A percentile compares a stretch with the other conserved stretches of the same genome.
Evolutionary conservation across 2,329 filamentous ascomycete species (phyloP).

Genomic region (Venturia asperata): DNA sequence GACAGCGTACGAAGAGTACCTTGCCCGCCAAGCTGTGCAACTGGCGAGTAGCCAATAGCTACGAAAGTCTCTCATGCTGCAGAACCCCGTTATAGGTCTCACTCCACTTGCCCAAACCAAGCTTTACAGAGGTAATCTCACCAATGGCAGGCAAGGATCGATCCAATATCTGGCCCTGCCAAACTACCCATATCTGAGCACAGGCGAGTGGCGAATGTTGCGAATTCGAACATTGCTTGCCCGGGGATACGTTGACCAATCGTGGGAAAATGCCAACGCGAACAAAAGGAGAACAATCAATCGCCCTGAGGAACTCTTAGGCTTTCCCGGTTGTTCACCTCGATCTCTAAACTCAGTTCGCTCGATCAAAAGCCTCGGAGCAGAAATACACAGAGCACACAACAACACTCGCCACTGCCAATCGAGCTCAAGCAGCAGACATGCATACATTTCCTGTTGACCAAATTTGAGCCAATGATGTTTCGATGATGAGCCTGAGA

Average conservation of each 20-base stretch:
- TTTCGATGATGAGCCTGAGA: not conserved
- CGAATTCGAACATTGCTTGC: no score
- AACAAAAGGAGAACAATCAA: not conserved
- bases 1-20: slow-evolving; percentile 3
- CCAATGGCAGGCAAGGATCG: no score
- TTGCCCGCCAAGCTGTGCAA: not conserved
- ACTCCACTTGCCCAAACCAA: no score
- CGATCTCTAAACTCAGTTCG: not conserved
- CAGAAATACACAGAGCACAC: not conserved
- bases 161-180: no score
- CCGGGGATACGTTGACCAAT: no score
- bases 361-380: not conserved
- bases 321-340: not conserved
- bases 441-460: not conserved
- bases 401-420: not conserved
- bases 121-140: no score
- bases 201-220: no score
- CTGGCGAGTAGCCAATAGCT: not conserved
- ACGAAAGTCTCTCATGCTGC: no score
- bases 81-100: no score
- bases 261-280: not conserved
- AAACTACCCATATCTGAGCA: no score
- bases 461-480: not conserved
- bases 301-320: not conserved
- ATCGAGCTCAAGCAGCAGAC: not conserved